phyloP scores from a whole-genome alignment of 1,284 basidiomycete genomes.

The Kalmanozyma brasiliensis region DNA sequence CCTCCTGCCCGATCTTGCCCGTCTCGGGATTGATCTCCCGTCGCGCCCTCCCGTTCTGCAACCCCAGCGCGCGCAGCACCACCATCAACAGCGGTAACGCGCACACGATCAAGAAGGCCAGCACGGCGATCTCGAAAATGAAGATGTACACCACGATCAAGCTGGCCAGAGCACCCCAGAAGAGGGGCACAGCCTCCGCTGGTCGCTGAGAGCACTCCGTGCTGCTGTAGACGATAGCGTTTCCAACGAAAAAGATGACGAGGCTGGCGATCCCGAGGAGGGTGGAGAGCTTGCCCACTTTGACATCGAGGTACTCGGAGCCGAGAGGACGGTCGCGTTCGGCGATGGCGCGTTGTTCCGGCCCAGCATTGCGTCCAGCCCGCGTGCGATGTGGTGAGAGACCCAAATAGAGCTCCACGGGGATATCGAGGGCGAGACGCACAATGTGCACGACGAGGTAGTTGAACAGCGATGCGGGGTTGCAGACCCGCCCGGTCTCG shows the following conservation, averaged over 20 bases:
- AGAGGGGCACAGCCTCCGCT: constrained; percentile 53
- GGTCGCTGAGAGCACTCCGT: constrained; percentile 53
- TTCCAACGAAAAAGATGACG: constrained; percentile 59
- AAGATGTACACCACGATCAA: constrained; percentile 55
- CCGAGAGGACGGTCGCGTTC: constrained; percentile 52
- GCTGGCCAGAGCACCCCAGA: constrained; percentile 47
- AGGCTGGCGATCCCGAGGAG: constrained; percentile 49
- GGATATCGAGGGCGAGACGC: constrained; percentile 45
- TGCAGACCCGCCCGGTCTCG: constrained; percentile 28
- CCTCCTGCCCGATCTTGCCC: constrained; percentile 49
- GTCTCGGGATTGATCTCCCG: constrained; percentile 49
- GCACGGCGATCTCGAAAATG: constrained; percentile 53
- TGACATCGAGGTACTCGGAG: constrained; percentile 44
- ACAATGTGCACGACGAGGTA: constrained; percentile 54
- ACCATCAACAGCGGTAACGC: constrained; percentile 53
- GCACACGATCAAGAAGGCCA: constrained; percentile 54
- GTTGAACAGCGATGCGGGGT: constrained; percentile 55
- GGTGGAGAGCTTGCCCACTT: constrained; percentile 43
- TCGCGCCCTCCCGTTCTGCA: constrained; percentile 40
- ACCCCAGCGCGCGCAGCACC: constrained; percentile 51
- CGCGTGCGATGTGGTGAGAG: constrained; percentile 54
- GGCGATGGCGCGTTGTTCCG: constrained; percentile 40
- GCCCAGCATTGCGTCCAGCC: constrained; percentile 36
- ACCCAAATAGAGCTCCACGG: constrained; percentile 57
- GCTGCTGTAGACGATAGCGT: constrained; percentile 55